Conservation (phyloP, 495 filamentous ascomycete species). For the Neurospora pannonica region DNA sequence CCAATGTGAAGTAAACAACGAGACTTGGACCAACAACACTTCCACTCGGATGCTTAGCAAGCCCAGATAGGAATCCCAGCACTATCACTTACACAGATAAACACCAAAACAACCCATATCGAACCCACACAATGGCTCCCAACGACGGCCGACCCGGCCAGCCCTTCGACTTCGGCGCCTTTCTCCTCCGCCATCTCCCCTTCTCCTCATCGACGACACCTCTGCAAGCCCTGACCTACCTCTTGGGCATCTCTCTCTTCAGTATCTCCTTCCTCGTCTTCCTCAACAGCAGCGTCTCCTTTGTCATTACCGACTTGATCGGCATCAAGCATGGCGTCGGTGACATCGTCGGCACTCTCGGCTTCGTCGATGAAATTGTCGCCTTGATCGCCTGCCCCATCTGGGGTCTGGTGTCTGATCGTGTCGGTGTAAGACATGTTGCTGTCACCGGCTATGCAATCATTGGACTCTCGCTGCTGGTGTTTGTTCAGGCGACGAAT, state of each 20-base stretch:
- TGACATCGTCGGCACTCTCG: constrained; percentile 84
- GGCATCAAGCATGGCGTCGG: constrained; percentile 68
- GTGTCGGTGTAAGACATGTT: constrained; percentile 74
- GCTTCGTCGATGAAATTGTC: constrained; percentile 91
- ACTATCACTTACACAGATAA: neutral
- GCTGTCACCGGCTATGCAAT: constrained; percentile 70
- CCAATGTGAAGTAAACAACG: neutral
- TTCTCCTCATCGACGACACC: constrained; percentile 52
- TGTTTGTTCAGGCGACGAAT: constrained; percentile 78
- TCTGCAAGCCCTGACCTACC: constrained; percentile 72
- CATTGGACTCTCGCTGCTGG: constrained; percentile 62
- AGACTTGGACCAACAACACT: neutral
- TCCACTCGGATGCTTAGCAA: neutral
- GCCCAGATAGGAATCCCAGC: neutral
- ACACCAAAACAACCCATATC: neutral
- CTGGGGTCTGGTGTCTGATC: constrained; percentile 89
- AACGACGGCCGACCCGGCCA: neutral
- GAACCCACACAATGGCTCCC: neutral
- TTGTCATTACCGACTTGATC: constrained; percentile 87
- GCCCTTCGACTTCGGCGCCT: neutral
- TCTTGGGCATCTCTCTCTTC: constrained; percentile 84
- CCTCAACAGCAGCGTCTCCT: constrained; percentile 86
- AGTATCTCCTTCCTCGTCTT: constrained; percentile 97
- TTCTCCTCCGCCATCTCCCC: constrained; percentile 39
- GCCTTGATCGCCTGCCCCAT: constrained; percentile 82